These are phyloP conservation scores for Eimeria acervulina DNA, from an alignment of 169 alveolate genomes.

Conservation along the genomic window DNA sequence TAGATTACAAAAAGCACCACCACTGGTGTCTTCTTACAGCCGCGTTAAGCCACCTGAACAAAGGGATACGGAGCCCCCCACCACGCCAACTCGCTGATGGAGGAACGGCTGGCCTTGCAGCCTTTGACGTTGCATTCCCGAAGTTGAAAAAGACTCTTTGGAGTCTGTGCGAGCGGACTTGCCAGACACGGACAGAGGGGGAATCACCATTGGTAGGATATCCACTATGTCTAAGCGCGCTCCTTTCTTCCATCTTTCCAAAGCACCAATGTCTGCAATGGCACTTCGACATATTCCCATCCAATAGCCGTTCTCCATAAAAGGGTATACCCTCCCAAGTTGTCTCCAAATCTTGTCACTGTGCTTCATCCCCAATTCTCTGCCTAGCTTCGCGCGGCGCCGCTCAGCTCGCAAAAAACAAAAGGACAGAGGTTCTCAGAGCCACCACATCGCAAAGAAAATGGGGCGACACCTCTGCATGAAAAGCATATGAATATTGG, in stretches of 20 bases:
- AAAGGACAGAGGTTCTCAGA: not conserved
- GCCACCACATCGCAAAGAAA: not conserved
- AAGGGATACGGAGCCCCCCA: not conserved
- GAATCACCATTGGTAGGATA: not conserved
- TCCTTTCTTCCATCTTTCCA: not conserved
- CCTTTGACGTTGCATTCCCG: not conserved
- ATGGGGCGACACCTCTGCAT: not conserved
- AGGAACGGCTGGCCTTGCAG: not conserved
- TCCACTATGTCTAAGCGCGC: not conserved
- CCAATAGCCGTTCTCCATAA: not conserved
- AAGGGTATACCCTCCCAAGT: not conserved
- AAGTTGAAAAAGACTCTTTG: not conserved
- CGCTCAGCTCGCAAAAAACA: not conserved
- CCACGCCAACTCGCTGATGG: not conserved
- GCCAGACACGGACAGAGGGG: not conserved
- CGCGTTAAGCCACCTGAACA: not conserved
- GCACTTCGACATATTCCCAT: too few relatives aligned
- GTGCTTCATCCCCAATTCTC: not conserved
- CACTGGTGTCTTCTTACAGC: too few relatives aligned
- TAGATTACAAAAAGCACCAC: not conserved
- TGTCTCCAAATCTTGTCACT: not conserved
- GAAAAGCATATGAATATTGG: not conserved
- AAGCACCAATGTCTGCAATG: not conserved
- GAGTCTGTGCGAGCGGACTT: not conserved
- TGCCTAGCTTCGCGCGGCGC: not conserved